A percentile compares a stretch with the other conserved stretches of the same genome.
These are phyloP conservation scores for Pseudohyphozyma bogoriensis DNA, from an alignment of 768 basidiomycete species.

Conservation along the genomic window DNA sequence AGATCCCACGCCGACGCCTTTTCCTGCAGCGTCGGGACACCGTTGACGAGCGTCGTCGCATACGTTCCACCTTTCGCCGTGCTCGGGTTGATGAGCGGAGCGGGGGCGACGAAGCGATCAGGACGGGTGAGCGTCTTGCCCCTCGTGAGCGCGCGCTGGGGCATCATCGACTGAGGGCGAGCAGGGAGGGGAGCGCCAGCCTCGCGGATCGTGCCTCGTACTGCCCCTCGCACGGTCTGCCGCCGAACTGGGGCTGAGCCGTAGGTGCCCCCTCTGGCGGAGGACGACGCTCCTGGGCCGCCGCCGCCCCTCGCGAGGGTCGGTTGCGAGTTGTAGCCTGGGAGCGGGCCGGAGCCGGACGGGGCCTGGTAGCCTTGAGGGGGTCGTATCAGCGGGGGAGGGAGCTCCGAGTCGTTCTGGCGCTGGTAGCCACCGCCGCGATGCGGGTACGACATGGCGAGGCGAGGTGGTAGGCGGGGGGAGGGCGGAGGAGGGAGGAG, in stretches of 20 bases:
- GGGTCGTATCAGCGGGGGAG: too few species aligned
- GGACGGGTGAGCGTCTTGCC: slow-evolving; percentile 88
- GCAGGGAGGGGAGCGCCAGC: slow-evolving; percentile 1
- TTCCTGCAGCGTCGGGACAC: slow-evolving; percentile 31
- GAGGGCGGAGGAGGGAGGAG: too few species aligned
- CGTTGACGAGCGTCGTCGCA: slow-evolving; percentile 23
- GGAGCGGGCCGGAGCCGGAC: too few species aligned
- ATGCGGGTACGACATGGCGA: too few species aligned
- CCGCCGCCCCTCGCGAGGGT: too few species aligned
- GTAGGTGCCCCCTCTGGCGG: too few species aligned
- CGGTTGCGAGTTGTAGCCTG: too few species aligned
- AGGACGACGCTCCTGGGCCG: too few species aligned
- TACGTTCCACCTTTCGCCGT: slow-evolving; percentile 28
- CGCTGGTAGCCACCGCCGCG: too few species aligned
- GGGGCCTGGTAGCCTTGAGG: too few species aligned
- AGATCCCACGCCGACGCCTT: slow-evolving; percentile 37
- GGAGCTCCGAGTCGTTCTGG: too few species aligned
- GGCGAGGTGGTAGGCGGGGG: too few species aligned
- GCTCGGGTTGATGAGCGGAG: slow-evolving; percentile 82
- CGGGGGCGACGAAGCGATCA: slow-evolving; percentile 85
- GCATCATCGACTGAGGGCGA: background rate
- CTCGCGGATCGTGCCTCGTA: slow-evolving; percentile 21
- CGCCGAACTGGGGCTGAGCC: slow-evolving; percentile 11
- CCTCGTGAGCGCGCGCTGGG: slow-evolving; percentile 16
- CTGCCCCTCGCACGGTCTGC: slow-evolving; percentile 22